phyloP scores from a whole-genome alignment of 2,329 filamentous ascomycete genomes.

The Didymosphaeria variabile region DNA sequence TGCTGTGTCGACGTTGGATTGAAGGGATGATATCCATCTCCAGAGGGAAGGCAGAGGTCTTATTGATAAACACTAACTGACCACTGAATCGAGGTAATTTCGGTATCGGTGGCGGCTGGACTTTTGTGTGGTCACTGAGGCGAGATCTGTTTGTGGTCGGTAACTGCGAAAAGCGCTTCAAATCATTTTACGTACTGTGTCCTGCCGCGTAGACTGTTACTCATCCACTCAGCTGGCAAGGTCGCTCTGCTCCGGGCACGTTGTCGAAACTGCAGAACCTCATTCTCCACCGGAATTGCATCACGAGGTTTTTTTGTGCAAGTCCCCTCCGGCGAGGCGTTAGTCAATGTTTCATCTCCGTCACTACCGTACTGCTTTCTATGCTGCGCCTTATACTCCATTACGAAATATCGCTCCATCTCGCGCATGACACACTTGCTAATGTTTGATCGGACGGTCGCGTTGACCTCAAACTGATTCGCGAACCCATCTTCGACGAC shows the following conservation, averaged over 20 bases:
- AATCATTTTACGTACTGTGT: not conserved
- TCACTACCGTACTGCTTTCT: not conserved
- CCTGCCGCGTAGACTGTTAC: not conserved
- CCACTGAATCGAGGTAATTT: not conserved
- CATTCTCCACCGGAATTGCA: not conserved
- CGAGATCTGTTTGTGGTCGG: not conserved
- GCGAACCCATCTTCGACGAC: not conserved
- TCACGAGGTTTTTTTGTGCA: not conserved
- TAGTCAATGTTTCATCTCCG: not conserved
- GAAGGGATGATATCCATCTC: not conserved
- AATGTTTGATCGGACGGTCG: not conserved
- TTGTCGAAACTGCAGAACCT: not conserved
- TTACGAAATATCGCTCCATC: conserved; percentile 7
- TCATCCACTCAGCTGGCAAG: conserved; percentile 1
- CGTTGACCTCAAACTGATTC: not conserved
- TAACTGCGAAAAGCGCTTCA: not conserved
- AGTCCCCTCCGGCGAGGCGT: not conserved
- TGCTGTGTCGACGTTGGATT: not conserved
- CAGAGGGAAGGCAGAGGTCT: conserved; percentile 7
- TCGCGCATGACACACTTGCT: conserved; percentile 2
- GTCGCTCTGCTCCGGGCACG: not conserved
- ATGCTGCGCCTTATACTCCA: not conserved
- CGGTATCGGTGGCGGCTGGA: not conserved
- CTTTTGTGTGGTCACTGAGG: not conserved
- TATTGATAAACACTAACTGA: not conserved